phyloP scores from a whole-genome alignment of 2,329 filamentous ascomycete species.

The Ilyonectria mors-panacis region DNA sequence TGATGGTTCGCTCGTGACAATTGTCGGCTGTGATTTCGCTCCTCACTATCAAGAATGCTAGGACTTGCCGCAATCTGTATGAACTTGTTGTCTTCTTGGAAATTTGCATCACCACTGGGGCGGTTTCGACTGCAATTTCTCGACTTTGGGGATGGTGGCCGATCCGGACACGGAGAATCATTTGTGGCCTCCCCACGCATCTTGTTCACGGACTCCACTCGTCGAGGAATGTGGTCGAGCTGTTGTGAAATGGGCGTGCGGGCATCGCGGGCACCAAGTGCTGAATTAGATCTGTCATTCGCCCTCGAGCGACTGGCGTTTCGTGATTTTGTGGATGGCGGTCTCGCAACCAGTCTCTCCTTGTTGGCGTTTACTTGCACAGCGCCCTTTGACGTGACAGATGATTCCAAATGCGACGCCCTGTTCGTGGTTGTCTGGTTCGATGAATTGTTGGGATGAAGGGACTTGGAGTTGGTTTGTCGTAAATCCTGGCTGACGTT shows the following conservation, averaged over 20 bases:
- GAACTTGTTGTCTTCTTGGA: constrained; percentile 1
- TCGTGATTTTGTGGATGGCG: constrained; percentile 54
- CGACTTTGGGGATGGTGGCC: constrained; percentile 10
- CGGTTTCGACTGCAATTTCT: constrained; percentile 12
- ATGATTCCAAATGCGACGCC: constrained; percentile 2
- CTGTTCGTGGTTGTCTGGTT: constrained; percentile 16
- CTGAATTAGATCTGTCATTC: constrained; percentile 44
- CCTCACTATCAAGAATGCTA: constrained; percentile 24
- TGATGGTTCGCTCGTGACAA: constrained; percentile 2
- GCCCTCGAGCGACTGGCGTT: constrained; percentile 52
- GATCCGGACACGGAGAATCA: constrained; percentile 13
- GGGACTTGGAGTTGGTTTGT: constrained; percentile 13
- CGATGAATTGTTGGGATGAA: constrained; percentile 25
- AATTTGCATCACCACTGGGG: neutral
- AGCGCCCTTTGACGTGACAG: constrained; percentile 7
- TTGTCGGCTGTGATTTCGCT: neutral
- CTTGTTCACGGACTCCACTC: constrained; percentile 42
- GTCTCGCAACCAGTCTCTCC: constrained; percentile 32
- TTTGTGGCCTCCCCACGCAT: constrained; percentile 3
- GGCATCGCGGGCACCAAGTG: constrained; percentile 14
- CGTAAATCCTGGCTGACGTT: neutral
- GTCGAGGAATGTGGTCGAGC: constrained; percentile 42
- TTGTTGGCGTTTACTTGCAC: neutral
- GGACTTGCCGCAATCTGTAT: constrained; percentile 36
- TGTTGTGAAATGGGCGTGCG: constrained; percentile 38